Evolutionary conservation across 768 basidiomycete genomes (phyloP), one percentile per base, ranked within the genome.

Genomic region (Pleurotus pulmonarius): DNA sequence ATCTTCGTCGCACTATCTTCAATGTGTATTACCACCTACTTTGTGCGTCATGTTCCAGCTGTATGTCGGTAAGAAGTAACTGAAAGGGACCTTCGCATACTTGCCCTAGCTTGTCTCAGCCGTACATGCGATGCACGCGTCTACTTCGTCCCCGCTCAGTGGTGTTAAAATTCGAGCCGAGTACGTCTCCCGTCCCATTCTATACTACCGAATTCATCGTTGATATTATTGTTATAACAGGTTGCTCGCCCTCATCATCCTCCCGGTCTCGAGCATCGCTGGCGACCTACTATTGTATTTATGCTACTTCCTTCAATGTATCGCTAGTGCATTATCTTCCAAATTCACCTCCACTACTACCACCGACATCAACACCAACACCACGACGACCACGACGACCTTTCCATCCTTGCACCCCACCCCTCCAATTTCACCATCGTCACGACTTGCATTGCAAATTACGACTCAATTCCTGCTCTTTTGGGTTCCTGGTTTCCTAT

Each of bases 201-300:
- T 56, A 20, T 15, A 24, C 8, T 29, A 11, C 29, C 8, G 29
- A 34, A 1, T 4, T 11, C 29, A 39, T 3, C 11, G 4, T 34
- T n/a, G 24, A 16, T 24, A 6, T n/a, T 15, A 43, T 15, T 54
- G 13, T n/a, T 56, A 55, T 29, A 11, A 47, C 34, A 87, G 85
- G 63, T 89, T 83, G 84, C 88, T 90, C 63, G 88, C 88, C n/a
- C 69, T 91, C 58, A 75, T 90, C 46, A 73, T 91, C 13, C 77
- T 91, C 3, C 89, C 89, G 0, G 69, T 90, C 11, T 88, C 87
- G 2, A 90, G 86, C 70, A 81, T 85, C 4, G 87, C 85, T 1
- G 87, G 90, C 66, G 89, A 83, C 43, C 69, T 79, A n/a, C 73
- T 90, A 34, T 81, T 86, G 0, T 69, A 83, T 24, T 71, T 78